Base-by-base conservation (phyloP, 352 stramenopile species). In the Globisporangium polare region DNA sequence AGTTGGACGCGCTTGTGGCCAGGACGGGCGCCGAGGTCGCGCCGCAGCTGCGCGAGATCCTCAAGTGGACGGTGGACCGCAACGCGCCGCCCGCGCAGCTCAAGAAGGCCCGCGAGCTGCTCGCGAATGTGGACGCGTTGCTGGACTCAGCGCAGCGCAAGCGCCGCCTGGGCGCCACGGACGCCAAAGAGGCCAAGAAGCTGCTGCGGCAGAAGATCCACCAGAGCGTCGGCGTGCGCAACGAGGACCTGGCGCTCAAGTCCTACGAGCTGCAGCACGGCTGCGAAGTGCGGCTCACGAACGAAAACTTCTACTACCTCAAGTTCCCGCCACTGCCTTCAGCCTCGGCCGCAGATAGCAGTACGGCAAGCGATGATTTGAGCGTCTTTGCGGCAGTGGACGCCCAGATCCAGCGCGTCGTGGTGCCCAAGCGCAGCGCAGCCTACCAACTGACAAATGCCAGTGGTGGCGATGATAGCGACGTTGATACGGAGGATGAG, bases 291-390 rank as follows among this genome's bases (percentile, higher is more conserved):
- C 75, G 80, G 10, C 67, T 87, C n/a, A 81, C 71, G 45, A 91
- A 93, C 56, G 73, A 90, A 47, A 66, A 81, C 54, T 80, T 79
- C 45, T 91, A 91, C 64, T 76, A 77, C 13, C 71, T 93, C 35
- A 71, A 67, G n/a, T 90, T 88, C 29, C 83, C 83, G 37, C 42
- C 20, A 37, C 66, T 63, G 37, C 17, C 22, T 5, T 7, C 4
- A 6, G 26, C 49, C 43, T 22, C 18, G 18, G 17, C 10, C 20
- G 20, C 10, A 5, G 20, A 52, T 52, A 52, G 4, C 33, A 39
- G 33, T 9, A 39, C 12, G 33, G 9, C 33, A 39, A 39, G 57
- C 3, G 49, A 51, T 29, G 45, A 26, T 22, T 20, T 2, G 66
- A 45, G 66, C 2, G 53, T 80, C 46, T 88, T 76, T 42, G 37